These are phyloP conservation scores for Erysimum cheiranthoides DNA, from an alignment of 345 rosid species.

Conservation along the genomic window DNA sequence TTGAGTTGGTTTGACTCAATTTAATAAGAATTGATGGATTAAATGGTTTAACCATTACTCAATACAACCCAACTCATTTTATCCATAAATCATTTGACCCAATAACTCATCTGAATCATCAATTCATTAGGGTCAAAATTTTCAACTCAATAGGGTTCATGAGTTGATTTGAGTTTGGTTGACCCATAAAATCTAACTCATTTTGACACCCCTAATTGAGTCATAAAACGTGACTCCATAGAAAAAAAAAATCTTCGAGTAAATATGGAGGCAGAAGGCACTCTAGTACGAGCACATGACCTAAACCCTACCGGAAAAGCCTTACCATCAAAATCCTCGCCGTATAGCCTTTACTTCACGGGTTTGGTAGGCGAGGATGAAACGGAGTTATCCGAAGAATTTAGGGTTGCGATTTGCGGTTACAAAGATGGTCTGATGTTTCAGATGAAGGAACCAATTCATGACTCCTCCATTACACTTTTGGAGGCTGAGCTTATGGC, in stretches of 20 bases:
- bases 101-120: too few relatives aligned
- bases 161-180: too few relatives aligned
- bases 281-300: background rate
- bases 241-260: background rate
- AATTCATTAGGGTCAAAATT: too few relatives aligned
- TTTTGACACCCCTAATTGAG: background rate
- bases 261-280: background rate
- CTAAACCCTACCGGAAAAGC: background rate
- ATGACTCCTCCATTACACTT: background rate
- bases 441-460: background rate
- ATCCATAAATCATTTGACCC: too few relatives aligned
- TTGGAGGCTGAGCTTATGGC: slow-evolving; percentile 3
- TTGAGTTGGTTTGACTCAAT: too few relatives aligned
- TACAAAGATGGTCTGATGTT: background rate
- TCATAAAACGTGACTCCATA: background rate
- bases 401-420: background rate
- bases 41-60: too few relatives aligned
- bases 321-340: background rate
- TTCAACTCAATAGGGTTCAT: too few relatives aligned
- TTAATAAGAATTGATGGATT: too few relatives aligned
- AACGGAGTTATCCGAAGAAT: background rate
- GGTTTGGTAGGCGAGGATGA: background rate
- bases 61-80: too few relatives aligned
- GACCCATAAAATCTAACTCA: too few relatives aligned
- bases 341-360: background rate